Evolutionary conservation across 768 basidiomycete genomes (phyloP).

Genomic region (Paxillus ammoniavirescens): DNA sequence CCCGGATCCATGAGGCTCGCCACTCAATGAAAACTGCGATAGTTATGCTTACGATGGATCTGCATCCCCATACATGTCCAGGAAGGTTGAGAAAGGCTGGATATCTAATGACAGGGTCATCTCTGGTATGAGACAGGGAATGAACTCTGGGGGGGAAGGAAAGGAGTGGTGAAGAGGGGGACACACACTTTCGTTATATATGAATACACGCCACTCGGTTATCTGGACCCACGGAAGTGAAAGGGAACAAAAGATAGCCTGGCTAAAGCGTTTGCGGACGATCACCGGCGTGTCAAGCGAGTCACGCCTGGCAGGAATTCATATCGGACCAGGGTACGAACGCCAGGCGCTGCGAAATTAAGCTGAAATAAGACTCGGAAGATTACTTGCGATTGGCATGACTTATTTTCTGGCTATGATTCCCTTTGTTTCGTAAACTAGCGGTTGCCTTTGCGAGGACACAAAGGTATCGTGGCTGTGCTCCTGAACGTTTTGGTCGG

Average conservation of each 20-base stretch:
- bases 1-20: conserved; percentile 5
- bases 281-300: background rate
- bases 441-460: conserved; percentile 25
- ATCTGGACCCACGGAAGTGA: conserved; percentile 12
- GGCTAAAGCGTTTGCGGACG: conserved; percentile 8
- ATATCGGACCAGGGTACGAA: background rate
- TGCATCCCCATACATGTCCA: conserved; percentile 72
- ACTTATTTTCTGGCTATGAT: background rate
- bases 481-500: background rate
- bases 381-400: background rate
- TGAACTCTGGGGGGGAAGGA: conserved; percentile 7
- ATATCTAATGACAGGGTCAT: conserved; percentile 73
- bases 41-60: conserved; percentile 54
- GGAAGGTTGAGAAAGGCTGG: conserved; percentile 49
- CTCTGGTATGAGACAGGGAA: conserved; percentile 18
- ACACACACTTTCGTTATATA: conserved; percentile 25
- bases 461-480: conserved; percentile 24
- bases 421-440: conserved; percentile 26
- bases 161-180: conserved; percentile 12
- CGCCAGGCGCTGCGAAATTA: background rate
- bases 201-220: conserved; percentile 25
- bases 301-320: conserved; percentile 1
- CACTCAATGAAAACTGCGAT: conserved; percentile 1
- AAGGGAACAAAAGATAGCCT: conserved; percentile 31
- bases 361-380: background rate